These are phyloP conservation scores for Tuber umbilicatum DNA, from an alignment of 495 filamentous ascomycete genomes.

Conservation along the genomic window DNA sequence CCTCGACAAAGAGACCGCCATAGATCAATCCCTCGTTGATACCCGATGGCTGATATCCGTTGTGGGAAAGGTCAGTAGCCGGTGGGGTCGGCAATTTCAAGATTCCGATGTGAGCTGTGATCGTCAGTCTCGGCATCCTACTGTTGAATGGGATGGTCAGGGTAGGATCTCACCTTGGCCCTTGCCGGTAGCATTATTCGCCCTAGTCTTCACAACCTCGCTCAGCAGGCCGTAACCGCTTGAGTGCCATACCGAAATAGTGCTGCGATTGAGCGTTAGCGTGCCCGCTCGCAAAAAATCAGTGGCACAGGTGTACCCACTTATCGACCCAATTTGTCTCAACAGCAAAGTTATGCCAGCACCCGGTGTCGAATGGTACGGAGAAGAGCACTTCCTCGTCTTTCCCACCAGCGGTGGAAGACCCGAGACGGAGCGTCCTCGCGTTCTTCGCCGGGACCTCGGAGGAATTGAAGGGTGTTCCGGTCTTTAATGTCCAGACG, in stretches of 20 bases:
- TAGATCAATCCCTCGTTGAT: conserved; percentile 53
- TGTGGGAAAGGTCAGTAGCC: conserved; percentile 49
- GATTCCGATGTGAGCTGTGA: conserved; percentile 49
- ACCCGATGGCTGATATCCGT: conserved; percentile 50
- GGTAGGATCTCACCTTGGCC: conserved; percentile 46
- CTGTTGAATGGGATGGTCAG: background rate
- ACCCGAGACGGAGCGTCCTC: conserved; percentile 24
- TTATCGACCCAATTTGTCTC: conserved; percentile 50
- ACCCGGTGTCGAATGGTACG: conserved; percentile 43
- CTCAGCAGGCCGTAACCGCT: conserved; percentile 47
- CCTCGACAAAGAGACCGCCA: conserved; percentile 53
- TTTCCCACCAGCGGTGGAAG: conserved; percentile 28
- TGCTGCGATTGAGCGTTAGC: conserved; percentile 43
- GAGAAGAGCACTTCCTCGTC: conserved; percentile 44
- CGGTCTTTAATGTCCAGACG: conserved; percentile 53
- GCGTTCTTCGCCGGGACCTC: conserved; percentile 16
- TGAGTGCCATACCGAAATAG: conserved; percentile 53
- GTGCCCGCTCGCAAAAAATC: background rate
- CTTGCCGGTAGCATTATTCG: conserved; percentile 51
- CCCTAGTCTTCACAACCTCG: conserved; percentile 47
- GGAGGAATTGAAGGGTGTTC: conserved; percentile 39
- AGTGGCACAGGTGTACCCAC: conserved; percentile 39
- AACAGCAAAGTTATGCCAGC: conserved; percentile 57
- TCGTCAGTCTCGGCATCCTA: background rate
- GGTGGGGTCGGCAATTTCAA: conserved; percentile 53